phyloP scores from a whole-genome alignment of 805 yeast species.

The Zygotorulaspora chibaensis region DNA sequence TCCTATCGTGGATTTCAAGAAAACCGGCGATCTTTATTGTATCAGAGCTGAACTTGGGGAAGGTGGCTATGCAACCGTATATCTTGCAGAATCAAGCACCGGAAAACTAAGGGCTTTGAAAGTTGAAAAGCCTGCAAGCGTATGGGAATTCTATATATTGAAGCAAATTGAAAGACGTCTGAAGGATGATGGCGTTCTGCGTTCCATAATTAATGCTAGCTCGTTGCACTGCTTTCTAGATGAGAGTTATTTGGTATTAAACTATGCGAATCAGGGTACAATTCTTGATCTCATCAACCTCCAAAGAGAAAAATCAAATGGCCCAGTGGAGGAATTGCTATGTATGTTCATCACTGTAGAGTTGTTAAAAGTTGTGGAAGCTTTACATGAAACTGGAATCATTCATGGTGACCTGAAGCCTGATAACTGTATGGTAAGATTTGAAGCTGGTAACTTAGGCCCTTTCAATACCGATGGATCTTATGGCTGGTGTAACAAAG shows the following conservation, averaged over 20 bases:
- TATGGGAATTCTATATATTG: constrained; percentile 81
- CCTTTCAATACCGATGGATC: constrained; percentile 36
- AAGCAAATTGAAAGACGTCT: constrained; percentile 49
- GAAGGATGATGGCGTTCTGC: constrained; percentile 21
- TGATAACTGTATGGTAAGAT: constrained; percentile 76
- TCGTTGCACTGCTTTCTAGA: constrained; percentile 55
- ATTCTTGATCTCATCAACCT: constrained; percentile 61
- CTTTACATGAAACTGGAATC: constrained; percentile 60
- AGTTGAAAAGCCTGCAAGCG: constrained; percentile 60
- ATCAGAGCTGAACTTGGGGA: constrained; percentile 53
- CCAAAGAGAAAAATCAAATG: constrained; percentile 33
- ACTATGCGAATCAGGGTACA: constrained; percentile 68
- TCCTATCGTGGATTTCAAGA: constrained; percentile 34
- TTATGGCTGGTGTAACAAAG: constrained; percentile 48
- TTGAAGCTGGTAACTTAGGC: constrained; percentile 33
- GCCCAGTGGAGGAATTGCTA: constrained; percentile 54
- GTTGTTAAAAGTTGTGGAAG: constrained; percentile 53
- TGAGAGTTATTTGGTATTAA: constrained; percentile 63
- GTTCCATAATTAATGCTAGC: constrained; percentile 47
- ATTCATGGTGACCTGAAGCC: constrained; percentile 85
- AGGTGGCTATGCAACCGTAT: constrained; percentile 80
- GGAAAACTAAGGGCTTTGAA: constrained; percentile 65
- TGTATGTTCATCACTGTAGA: constrained; percentile 63
- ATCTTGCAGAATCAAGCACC: constrained; percentile 56
- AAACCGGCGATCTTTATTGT: constrained; percentile 36